These are phyloP conservation scores for Eleusine indica DNA, from an alignment of 176 grass and related monocot species.

Conservation along the genomic window DNA sequence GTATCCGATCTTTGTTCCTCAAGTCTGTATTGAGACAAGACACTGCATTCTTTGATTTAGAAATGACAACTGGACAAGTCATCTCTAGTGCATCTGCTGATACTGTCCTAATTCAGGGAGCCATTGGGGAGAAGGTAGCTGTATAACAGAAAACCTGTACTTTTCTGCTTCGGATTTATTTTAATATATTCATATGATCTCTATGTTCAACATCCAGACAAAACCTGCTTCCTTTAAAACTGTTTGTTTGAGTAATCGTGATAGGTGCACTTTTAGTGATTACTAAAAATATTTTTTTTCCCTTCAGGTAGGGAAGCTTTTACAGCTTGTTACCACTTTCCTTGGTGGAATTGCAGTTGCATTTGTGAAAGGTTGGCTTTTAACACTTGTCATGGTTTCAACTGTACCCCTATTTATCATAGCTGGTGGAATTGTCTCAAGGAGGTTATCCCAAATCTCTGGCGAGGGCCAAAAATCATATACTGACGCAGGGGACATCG, in stretches of 20 bases:
- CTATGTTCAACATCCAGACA: not conserved
- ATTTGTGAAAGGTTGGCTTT: constrained; percentile 38
- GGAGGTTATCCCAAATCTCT: not conserved
- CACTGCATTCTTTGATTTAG: constrained; percentile 40
- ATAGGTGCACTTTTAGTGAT: not conserved
- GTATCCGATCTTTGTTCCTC: constrained; percentile 36
- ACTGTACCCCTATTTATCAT: constrained; percentile 18
- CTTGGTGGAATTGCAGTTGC: constrained; percentile 33
- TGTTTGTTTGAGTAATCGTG: not conserved
- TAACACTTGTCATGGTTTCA: constrained; percentile 43
- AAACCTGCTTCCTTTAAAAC: not conserved
- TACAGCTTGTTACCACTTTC: constrained; percentile 27
- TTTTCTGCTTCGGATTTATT: not conserved
- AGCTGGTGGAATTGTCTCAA: constrained; percentile 14
- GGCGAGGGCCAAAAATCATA: constrained; percentile 38
- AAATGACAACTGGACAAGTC: constrained; percentile 34
- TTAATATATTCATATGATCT: no score
- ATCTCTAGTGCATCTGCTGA: constrained; percentile 33
- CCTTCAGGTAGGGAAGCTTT: constrained; percentile 36
- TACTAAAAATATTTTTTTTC: not conserved
- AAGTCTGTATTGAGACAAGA: constrained; percentile 47
- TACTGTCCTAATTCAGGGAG: constrained; percentile 45
- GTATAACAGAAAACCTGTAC: not conserved
- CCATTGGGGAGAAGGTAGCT: constrained; percentile 56
- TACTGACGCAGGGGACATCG: constrained; percentile 18